Conservation (phyloP, 495 filamentous ascomycete species). For the Lentithecium fluviatile region DNA sequence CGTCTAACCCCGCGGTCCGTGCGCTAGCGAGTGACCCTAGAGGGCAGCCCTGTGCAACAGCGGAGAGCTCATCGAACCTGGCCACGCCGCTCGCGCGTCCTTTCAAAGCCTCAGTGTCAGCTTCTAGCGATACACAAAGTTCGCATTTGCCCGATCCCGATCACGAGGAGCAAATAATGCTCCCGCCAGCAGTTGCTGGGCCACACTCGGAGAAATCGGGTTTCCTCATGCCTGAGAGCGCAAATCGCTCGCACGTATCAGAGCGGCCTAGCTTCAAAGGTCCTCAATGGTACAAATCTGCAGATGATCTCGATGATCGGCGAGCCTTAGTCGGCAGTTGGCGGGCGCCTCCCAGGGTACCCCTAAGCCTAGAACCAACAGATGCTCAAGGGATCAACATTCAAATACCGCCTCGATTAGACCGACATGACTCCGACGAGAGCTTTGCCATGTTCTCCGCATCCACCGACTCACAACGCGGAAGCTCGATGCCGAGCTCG, state of each 20-base stretch:
- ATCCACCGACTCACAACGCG: slow-evolving; percentile 54
- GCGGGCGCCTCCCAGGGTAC: slow-evolving; percentile 36
- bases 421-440: slow-evolving; percentile 72
- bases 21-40: slow-evolving; percentile 19
- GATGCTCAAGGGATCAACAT: slow-evolving; percentile 38
- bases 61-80: slow-evolving; percentile 67
- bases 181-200: slow-evolving; percentile 37
- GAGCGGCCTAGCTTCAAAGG: slow-evolving; percentile 23
- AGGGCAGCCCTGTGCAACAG: slow-evolving; percentile 17
- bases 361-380: slow-evolving; percentile 38
- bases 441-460: slow-evolving; percentile 83
- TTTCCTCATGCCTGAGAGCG: neutral
- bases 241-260: slow-evolving; percentile 11
- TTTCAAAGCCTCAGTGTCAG: slow-evolving; percentile 49
- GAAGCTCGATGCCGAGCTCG: slow-evolving; percentile 47
- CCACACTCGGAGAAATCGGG: slow-evolving; percentile 11
- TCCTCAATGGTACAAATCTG: slow-evolving; percentile 32
- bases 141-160: slow-evolving; percentile 38
- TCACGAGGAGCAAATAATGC: slow-evolving; percentile 32
- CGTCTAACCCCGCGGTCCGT: slow-evolving; percentile 22
- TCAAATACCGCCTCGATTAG: slow-evolving; percentile 46
- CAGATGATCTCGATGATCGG: slow-evolving; percentile 34
- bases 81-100: slow-evolving; percentile 76
- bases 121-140: neutral
- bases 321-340: slow-evolving; percentile 37